These are phyloP conservation scores for Tylopilus sp. DNA, from an alignment of 1,284 basidiomycete species.

Conservation along the genomic window DNA sequence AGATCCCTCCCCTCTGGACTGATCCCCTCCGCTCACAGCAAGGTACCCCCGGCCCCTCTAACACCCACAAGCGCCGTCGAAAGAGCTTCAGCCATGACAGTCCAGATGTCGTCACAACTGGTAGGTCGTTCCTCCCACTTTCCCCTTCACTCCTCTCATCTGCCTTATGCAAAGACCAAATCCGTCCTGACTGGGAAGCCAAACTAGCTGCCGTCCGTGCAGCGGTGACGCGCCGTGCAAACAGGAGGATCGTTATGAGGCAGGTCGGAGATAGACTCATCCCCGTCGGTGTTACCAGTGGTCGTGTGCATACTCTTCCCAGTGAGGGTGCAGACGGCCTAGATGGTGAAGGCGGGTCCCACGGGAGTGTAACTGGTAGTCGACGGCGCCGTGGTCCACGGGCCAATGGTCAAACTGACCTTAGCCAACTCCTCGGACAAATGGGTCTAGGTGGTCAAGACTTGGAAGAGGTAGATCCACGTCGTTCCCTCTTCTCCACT, in stretches of 20 bases:
- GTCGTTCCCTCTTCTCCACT: not conserved
- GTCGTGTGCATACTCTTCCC: constrained; percentile 64
- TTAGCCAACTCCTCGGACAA: constrained; percentile 57
- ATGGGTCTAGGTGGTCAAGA: constrained; percentile 76
- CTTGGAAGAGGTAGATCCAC: constrained; percentile 72
- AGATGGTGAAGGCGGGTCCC: constrained; percentile 35
- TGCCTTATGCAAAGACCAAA: constrained; percentile 61
- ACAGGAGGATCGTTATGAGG: constrained; percentile 96
- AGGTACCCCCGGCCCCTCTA: constrained; percentile 32
- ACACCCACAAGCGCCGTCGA: constrained; percentile 67
- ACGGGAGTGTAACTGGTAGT: constrained; percentile 46
- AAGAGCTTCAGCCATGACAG: constrained; percentile 75
- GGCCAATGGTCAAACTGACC: constrained; percentile 48
- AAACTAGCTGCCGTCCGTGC: constrained; percentile 88
- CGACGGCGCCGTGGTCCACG: constrained; percentile 58
- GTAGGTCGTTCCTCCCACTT: constrained; percentile 38
- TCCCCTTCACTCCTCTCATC: constrained; percentile 10
- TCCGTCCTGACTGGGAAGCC: constrained; percentile 92
- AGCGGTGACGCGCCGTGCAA: constrained; percentile 84
- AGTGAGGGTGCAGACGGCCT: constrained; percentile 46
- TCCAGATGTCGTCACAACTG: constrained; percentile 87
- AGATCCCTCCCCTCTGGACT: constrained; percentile 42
- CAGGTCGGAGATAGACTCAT: constrained; percentile 97
- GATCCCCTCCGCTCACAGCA: constrained; percentile 49
- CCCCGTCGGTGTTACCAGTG: constrained; percentile 90